Evolutionary conservation across 306 rosid species (phyloP), one percentile per base, ranked within the genome.

Genomic region (Begonia masoniana): DNA sequence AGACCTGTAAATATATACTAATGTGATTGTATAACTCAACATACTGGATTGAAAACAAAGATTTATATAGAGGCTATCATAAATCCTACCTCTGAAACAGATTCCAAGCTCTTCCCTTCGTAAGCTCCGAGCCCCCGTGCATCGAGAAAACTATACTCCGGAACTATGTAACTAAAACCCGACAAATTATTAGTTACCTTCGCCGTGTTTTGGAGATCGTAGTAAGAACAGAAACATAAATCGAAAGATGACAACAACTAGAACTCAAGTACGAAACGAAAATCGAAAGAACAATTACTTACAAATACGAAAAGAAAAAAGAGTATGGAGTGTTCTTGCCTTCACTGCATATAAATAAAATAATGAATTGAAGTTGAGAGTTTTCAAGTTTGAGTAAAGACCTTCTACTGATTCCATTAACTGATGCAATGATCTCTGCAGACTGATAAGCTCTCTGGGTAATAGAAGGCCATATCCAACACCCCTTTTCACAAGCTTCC

Each of bases 391-490:
- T 7, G 10, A 19, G 35, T 52, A 41, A 57, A 49, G 43, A 82
- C 95, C 95, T 89, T 69, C 95, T 78, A 52, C 56, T 71, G 65
- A 91, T 68, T n/a, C 71, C 82, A 62, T 85, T 85, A 56, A 83
- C 74, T 4, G 88, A 69, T 26, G 96, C 96, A 56, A 91, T 85
- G 43, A 85, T 83, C 77, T 91, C 97, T 12, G 97, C 97, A 11
- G 96, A 70, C 51, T 85, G 88, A 58, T 91, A 91, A 76, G 96
- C 97, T 70, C 96, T 78, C 68, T 85, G 97, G 61, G 97, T 91
- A 5, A 91, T 91, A 31, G 94, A 91, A 68, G 97, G 82, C 97
- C 97, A 91, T 4, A 85, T 91, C 96, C 97, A 91, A 66, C 97
- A 85, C 61, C 73, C 75, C 7, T 57, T 76, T 4, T 75, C 96